Base-by-base conservation (phyloP, 2,329 filamentous ascomycete species). In the Cladophialophora yegresii region DNA sequence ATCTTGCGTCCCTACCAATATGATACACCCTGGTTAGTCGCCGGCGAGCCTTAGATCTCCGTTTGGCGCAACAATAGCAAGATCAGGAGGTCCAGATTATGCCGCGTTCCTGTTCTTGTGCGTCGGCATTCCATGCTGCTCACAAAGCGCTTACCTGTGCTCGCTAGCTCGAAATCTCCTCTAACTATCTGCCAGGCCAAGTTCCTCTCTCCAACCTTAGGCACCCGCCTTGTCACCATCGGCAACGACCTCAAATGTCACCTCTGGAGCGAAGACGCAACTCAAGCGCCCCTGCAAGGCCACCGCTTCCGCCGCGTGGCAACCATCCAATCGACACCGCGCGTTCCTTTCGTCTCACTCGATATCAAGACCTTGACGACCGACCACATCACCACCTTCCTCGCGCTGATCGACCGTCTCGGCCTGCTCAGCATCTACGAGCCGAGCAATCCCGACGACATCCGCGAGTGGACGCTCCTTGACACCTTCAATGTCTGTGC, bases 171-270 rank as follows among this genome's bases (percentile, higher is more conserved):
- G 10, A 12, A 32, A 43, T 20, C 16, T 32, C 22, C 26, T 45
- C 32, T 33, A 43, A 49, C 28, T 13, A 22, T 47, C 20, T 20
- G 4, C 23, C 30, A 93, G 91, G 87, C 96, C 61, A 91, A 95
- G 82, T 98, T 93, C 93, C 90, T 96, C 63, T 91, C 92, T 0
- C 90, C 92, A 0, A 93, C 91, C 68, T 88, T 95, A 65, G 95
- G 95, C 70, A 92, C 95, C 74, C 86, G 96, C 72, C 82, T 98
- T 71, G 93, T 89, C 62, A 96, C 90, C 60, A 89, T 97, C 65
- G 92, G 91, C 67, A 90, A 93, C 73, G 93, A 97, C 72, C 91
- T 93, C 73, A 88, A 89, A 76, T 92, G 96, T 81, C 91, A 92
- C 75, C 83, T 98, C 69, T 98, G 93, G 93, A 89, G 90, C 66